phyloP scores from a whole-genome alignment of 2,329 filamentous ascomycete species.

The Alternaria incomplexa region DNA sequence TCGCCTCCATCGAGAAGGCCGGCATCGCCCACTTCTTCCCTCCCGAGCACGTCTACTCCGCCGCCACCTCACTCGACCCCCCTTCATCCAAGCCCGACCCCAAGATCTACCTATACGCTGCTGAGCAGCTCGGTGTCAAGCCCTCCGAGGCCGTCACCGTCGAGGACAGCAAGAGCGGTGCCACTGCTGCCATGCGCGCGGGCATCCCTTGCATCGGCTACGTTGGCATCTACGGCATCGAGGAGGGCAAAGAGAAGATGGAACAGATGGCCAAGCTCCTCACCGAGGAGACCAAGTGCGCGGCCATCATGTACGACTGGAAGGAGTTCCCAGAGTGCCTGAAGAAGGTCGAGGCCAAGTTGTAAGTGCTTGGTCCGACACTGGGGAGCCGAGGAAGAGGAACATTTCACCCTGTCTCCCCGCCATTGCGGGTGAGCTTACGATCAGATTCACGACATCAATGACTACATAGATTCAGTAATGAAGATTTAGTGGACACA shows the following conservation, averaged over 20 bases:
- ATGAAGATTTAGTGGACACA: slow-evolving; percentile 8
- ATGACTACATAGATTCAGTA: slow-evolving; percentile 13
- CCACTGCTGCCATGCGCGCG: slow-evolving; percentile 76
- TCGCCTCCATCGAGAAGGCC: slow-evolving; percentile 79
- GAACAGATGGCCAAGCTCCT: slow-evolving; percentile 58
- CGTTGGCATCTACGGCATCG: slow-evolving; percentile 67
- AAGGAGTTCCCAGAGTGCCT: slow-evolving; percentile 57
- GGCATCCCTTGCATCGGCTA: slow-evolving; percentile 84
- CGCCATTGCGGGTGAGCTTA: slow-evolving; percentile 22
- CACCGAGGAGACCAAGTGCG: slow-evolving; percentile 55
- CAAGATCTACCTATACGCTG: slow-evolving; percentile 81
- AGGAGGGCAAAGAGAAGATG: slow-evolving; percentile 52
- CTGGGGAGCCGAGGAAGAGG: not conserved
- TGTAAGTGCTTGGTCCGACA: slow-evolving; percentile 28
- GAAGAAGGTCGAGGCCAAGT: slow-evolving; percentile 55
- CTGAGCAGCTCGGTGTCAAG: slow-evolving; percentile 74
- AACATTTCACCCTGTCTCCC: slow-evolving; percentile 21
- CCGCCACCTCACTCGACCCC: slow-evolving; percentile 75
- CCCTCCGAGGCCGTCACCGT: slow-evolving; percentile 77
- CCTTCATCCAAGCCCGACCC: slow-evolving; percentile 94
- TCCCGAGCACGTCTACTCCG: slow-evolving; percentile 77
- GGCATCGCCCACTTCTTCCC: slow-evolving; percentile 81
- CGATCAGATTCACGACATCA: slow-evolving; percentile 26
- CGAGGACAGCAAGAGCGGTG: slow-evolving; percentile 88
- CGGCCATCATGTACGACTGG: slow-evolving; percentile 60